Conservation (phyloP, 768 basidiomycete genomes). For the Phylloporus rhodoxanthus region DNA sequence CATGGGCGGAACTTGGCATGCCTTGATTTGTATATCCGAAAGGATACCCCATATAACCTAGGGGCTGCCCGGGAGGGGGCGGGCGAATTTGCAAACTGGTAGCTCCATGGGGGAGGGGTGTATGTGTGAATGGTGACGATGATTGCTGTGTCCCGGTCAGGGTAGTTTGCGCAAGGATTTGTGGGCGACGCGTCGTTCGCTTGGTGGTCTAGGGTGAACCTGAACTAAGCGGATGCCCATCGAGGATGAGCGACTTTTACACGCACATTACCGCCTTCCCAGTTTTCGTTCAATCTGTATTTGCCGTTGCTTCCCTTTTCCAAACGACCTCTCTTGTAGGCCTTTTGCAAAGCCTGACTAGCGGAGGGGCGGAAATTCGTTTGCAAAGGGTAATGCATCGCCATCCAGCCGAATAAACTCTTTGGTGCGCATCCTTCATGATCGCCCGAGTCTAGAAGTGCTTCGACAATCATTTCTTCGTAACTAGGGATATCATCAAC, state of each 20-base stretch:
- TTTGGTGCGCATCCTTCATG: slow-evolving; percentile 80
- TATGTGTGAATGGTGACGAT: slow-evolving; percentile 56
- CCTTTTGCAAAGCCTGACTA: slow-evolving; percentile 84
- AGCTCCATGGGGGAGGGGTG: slow-evolving; percentile 37
- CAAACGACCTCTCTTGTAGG: slow-evolving; percentile 73
- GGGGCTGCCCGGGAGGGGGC: slow-evolving; percentile 26
- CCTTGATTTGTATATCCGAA: slow-evolving; percentile 35
- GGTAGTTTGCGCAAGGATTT: slow-evolving; percentile 36
- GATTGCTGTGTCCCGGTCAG: slow-evolving; percentile 28
- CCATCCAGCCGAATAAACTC: slow-evolving; percentile 80
- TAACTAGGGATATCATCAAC: slow-evolving; percentile 73
- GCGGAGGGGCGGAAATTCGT: slow-evolving; percentile 88
- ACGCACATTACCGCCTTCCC: slow-evolving; percentile 80
- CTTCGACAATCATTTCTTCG: slow-evolving; percentile 88
- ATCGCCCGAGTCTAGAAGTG: slow-evolving; percentile 58
- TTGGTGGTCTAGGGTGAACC: slow-evolving; percentile 53
- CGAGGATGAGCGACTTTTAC: background rate
- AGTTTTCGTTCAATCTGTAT: slow-evolving; percentile 68
- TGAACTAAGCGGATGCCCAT: slow-evolving; percentile 5
- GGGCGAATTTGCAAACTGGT: slow-evolving; percentile 33
- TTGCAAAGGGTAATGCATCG: slow-evolving; percentile 71
- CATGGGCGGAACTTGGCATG: slow-evolving; percentile 7
- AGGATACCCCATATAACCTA: slow-evolving; percentile 35
- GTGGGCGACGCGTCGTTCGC: slow-evolving; percentile 75
- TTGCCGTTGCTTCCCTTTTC: slow-evolving; percentile 69